phyloP scores from a whole-genome alignment of 2,329 filamentous ascomycete genomes.

The Westerdykella sp. region DNA sequence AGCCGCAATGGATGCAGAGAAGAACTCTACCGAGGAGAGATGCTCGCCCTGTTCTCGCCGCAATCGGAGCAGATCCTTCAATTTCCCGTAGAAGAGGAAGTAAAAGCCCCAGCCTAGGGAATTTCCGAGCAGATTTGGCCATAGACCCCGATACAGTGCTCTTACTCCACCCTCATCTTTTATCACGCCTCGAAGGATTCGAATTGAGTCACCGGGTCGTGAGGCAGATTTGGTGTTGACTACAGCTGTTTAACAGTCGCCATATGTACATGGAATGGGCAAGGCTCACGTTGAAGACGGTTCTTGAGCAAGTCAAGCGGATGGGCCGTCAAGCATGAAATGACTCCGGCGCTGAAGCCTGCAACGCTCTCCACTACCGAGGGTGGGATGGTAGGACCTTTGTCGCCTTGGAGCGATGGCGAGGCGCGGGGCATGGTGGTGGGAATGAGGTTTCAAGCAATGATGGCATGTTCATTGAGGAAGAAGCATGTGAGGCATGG shows the following conservation, averaged over 20 bases:
- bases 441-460: not conserved
- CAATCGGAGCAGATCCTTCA: conserved; percentile 50
- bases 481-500: not conserved
- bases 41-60: conserved; percentile 36
- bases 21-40: conserved; percentile 66
- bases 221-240: conserved; percentile 36
- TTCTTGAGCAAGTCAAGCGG: conserved; percentile 96
- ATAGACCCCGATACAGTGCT: conserved; percentile 81
- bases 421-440: conserved; percentile 45
- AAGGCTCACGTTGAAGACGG: conserved; percentile 69
- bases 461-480: not conserved
- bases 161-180: conserved; percentile 52
- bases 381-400: conserved; percentile 46
- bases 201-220: conserved; percentile 48
- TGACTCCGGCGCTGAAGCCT: conserved; percentile 80
- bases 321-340: conserved; percentile 81
- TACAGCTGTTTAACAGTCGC: conserved; percentile 39
- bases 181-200: conserved; percentile 48
- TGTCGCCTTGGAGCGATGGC: conserved; percentile 42
- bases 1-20: conserved; percentile 63
- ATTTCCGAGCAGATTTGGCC: conserved; percentile 87
- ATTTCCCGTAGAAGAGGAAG: conserved; percentile 67
- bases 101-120: conserved; percentile 87
- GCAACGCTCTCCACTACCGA: conserved; percentile 81
- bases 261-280: conserved; percentile 29